Evolutionary conservation across 257 asterid genomes (phyloP), one percentile per base, ranked within the genome.

Genomic region (Linderniella brevidens): DNA sequence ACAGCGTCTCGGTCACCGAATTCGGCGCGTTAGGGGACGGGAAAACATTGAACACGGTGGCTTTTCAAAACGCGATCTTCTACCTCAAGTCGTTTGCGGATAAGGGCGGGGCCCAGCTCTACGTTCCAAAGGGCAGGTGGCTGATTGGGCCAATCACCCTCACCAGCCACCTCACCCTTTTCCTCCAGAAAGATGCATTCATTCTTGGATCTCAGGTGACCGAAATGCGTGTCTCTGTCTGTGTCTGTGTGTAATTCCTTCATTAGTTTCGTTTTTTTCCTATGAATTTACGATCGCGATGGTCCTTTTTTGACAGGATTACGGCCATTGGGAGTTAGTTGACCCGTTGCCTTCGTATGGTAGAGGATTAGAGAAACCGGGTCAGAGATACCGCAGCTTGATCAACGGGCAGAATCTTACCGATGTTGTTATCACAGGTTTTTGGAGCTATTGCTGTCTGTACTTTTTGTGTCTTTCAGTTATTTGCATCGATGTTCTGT

Each of bases 41-140:
- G n/a, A 77, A 74, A 52, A 76, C 86, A 13, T 19, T 68, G 49
- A 80, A 80, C 41, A 80, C 87, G 0, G 65, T 80, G 10, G 92
- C 92, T 0, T 77, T 80, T 64, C 92, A 80, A 56, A 80, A 80
- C 69, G 92, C 92, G 8, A 80, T 84, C 17, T 84, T 84, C 69
- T 84, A 80, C 60, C 80, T 80, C 12, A 77, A 78, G 71, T 84
- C 95, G 13, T 84, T 84, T 49, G 82, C 77, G 0, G 95, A 84
- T 56, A 84, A 84, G 68, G 95, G 95, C 5, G 95, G 95, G 9
- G 95, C 95, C 37, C 92, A 77, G 49, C 87, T 84, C 58, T 84
- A 77, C 55, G 85, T 84, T 55, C 95, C 95, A 0, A 75, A 66
- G 0, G 95, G 95, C 50, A 64, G 38, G 46, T 84, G 95, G 95